Evolutionary conservation across 768 basidiomycete genomes (phyloP).

Genomic region (Boletus insuetus): DNA sequence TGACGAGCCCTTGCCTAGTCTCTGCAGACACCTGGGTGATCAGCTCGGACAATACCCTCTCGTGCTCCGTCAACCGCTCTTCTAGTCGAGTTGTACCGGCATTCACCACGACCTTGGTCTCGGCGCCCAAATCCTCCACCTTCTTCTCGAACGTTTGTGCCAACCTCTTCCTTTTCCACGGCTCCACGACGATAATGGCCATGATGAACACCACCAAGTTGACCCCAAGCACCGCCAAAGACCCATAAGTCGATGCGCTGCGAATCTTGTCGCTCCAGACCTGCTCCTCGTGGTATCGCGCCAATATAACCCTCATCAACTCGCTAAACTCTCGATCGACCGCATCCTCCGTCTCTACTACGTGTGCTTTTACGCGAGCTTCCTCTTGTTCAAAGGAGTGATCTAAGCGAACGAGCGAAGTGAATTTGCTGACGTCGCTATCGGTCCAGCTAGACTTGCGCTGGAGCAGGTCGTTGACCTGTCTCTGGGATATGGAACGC

Average conservation of each 20-base stretch:
- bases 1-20: slow-evolving; percentile 6
- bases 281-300: slow-evolving; percentile 97
- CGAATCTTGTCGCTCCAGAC: slow-evolving; percentile 99
- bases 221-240: slow-evolving; percentile 77
- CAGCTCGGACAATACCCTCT: slow-evolving; percentile 31
- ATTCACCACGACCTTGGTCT: slow-evolving; percentile 43
- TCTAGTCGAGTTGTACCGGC: slow-evolving; percentile 48
- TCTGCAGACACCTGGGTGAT: slow-evolving; percentile 16
- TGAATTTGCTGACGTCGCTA: slow-evolving; percentile 82
- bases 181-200: slow-evolving; percentile 90
- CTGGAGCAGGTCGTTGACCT: slow-evolving; percentile 92
- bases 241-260: slow-evolving; percentile 91
- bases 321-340: slow-evolving; percentile 87
- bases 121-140: slow-evolving; percentile 53
- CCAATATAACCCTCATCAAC: slow-evolving; percentile 85
- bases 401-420: slow-evolving; percentile 85
- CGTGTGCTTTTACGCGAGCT: slow-evolving; percentile 59
- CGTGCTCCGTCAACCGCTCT: slow-evolving; percentile 49
- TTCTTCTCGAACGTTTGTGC: slow-evolving; percentile 89
- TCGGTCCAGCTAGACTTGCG: slow-evolving; percentile 96
- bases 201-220: slow-evolving; percentile 89
- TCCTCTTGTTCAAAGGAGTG: slow-evolving; percentile 86
- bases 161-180: slow-evolving; percentile 88
- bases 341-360: slow-evolving; percentile 67
- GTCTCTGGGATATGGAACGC: slow-evolving; percentile 86